These are phyloP conservation scores for Sporothrix phasma DNA, from an alignment of 2,329 filamentous ascomycete species.

Conservation along the genomic window DNA sequence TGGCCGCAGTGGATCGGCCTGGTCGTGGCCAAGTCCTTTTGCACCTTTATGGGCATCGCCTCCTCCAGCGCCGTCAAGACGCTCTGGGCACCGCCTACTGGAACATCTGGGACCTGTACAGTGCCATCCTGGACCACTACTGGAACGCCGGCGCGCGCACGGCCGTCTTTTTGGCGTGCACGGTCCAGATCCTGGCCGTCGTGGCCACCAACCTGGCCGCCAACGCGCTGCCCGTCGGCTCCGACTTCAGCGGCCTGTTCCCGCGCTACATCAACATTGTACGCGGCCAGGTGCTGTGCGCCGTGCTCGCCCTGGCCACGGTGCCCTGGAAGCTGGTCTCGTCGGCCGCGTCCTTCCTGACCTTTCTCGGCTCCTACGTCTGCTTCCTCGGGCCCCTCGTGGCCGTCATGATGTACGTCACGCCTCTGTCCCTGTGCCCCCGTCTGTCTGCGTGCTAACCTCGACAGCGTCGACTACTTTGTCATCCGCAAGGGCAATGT, in stretches of 20 bases:
- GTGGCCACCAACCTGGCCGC: conserved; percentile 22
- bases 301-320: conserved; percentile 18
- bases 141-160: conserved; percentile 16
- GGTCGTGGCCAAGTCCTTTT: conserved; percentile 33
- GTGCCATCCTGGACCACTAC: conserved; percentile 20
- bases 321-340: conserved; percentile 20
- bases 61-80: conserved; percentile 34
- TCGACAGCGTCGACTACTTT: conserved; percentile 22
- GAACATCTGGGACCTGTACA: conserved; percentile 22
- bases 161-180: conserved; percentile 19
- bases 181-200: conserved; percentile 19
- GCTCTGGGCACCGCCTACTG: conserved; percentile 26
- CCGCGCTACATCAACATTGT: conserved; percentile 28
- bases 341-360: conserved; percentile 17
- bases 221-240: conserved; percentile 30
- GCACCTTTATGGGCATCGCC: conserved; percentile 34
- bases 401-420: conserved; percentile 6
- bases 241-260: conserved; percentile 27
- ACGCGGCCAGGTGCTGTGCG: conserved; percentile 22
- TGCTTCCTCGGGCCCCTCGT: conserved; percentile 17
- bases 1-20: conserved; percentile 29
- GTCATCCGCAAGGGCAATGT: conserved; percentile 28
- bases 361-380: conserved; percentile 18
- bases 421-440: no score
- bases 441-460: background rate